Evolutionary conservation across 495 filamentous ascomycete genomes (phyloP).

Genomic region (Podospora pseudocomata): DNA sequence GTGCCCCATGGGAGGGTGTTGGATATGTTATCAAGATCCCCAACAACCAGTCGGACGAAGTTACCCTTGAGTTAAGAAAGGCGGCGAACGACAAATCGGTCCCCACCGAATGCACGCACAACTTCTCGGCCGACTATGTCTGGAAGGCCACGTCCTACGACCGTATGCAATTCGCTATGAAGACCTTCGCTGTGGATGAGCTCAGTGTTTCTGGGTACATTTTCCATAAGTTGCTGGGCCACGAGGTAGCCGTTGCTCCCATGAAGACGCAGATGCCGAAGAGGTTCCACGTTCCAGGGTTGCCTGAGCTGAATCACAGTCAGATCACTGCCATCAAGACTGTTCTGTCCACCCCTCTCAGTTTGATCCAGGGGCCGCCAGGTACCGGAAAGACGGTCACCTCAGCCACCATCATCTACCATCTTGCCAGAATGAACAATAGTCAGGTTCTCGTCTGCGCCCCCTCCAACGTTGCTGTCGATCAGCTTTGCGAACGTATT

Average conservation of each 20-base stretch:
- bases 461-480: slow-evolving; percentile 97
- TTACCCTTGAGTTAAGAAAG: slow-evolving; percentile 85
- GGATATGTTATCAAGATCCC: slow-evolving; percentile 99
- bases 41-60: slow-evolving; percentile 98
- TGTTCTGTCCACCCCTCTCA: slow-evolving; percentile 87
- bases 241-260: slow-evolving; percentile 91
- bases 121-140: slow-evolving; percentile 97
- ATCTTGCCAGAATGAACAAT: slow-evolving; percentile 90
- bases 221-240: slow-evolving; percentile 93
- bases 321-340: slow-evolving; percentile 97
- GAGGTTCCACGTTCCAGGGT: slow-evolving; percentile 92
- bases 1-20: slow-evolving; percentile 94
- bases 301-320: slow-evolving; percentile 92
- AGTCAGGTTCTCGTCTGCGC: slow-evolving; percentile 96
- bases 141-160: slow-evolving; percentile 99
- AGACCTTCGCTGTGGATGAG: slow-evolving; percentile 97
- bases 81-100: slow-evolving; percentile 81
- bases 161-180: slow-evolving; percentile 99
- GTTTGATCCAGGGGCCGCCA: slow-evolving; percentile 93
- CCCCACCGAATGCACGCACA: slow-evolving; percentile 95
- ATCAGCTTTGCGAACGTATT: slow-evolving; percentile 97
- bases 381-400: slow-evolving; percentile 99
- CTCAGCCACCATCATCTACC: slow-evolving; percentile 98
- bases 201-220: slow-evolving; percentile 99
- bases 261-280: slow-evolving; percentile 97